phyloP scores from a whole-genome alignment of 129 eudicot genomes.

The Arctium minus region DNA sequence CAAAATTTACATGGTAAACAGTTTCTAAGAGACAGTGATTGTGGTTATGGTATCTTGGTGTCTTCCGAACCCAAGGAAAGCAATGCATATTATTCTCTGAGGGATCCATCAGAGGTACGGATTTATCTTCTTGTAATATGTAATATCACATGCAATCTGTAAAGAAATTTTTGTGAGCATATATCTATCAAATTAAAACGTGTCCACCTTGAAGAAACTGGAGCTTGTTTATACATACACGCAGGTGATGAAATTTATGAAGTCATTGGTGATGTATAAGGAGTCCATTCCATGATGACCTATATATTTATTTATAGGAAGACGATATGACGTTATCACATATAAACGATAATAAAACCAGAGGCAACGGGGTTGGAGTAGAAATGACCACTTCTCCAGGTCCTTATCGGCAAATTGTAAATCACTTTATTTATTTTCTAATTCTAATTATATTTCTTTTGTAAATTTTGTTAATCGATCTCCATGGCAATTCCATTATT shows the following conservation, averaged over 20 bases:
- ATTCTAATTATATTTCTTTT: background rate
- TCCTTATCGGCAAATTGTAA: conserved; percentile 11
- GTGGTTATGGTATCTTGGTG: conserved; percentile 82
- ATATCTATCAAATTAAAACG: too few species aligned
- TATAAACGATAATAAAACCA: background rate
- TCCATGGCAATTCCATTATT: conserved; percentile 10
- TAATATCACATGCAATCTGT: background rate
- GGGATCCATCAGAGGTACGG: conserved; percentile 89
- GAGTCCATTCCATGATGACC: conserved; percentile 24
- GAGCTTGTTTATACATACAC: background rate
- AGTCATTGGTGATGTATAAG: conserved; percentile 52
- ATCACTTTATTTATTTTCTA: background rate
- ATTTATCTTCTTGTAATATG: background rate
- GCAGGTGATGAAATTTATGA: conserved; percentile 89
- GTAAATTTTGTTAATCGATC: conserved; percentile 1
- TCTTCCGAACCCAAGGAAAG: conserved; percentile 80
- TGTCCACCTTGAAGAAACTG: too few species aligned
- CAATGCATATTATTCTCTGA: conserved; percentile 76
- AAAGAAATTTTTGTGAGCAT: background rate
- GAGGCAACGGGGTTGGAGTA: conserved; percentile 24
- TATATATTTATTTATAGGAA: background rate
- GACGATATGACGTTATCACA: background rate
- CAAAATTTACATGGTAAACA: conserved; percentile 9
- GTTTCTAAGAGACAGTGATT: conserved; percentile 71
- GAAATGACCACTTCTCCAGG: conserved; percentile 13